Evolutionary conservation across 495 filamentous ascomycete species (phyloP), one percentile per base, ranked within the genome.

Genomic region (Neurospora sp.): DNA sequence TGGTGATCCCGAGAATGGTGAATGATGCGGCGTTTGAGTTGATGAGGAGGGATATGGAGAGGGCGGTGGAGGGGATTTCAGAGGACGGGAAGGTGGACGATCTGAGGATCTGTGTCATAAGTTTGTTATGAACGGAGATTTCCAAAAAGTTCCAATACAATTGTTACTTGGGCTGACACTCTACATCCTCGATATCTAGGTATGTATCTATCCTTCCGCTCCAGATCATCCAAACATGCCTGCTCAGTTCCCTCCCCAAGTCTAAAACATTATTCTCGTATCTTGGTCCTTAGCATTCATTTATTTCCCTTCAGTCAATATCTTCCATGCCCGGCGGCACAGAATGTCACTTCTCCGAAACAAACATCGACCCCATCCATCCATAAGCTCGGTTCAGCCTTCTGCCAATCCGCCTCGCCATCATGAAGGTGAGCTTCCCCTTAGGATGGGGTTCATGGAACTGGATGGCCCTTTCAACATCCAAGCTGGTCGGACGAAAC

Each of bases 401-500:
- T 62, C 75, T 71, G 1, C 77, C 77, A 17, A 72, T 69, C 0
- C 75, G 40, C 21, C 77, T 48, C 9, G 77, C 77, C 24, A 72
- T 54, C 10, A 13, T 34, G 13, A 78, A 77, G 28, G 54, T 34
- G 6, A 66, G 54, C 54, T 66, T 66, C 11, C 48, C 70, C 5
- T 28, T 36, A 2, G 78, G 76, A 39, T 88, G 82, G 24, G 88
- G 88, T 76, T 89, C 85, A 54, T 88, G 84, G 73, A 89, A 86
- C 59, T 84, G 81, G 24, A 89, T 86, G 43, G 76, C 79, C 4
- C 83, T 71, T 71, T 83, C 76, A 5, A 39, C 40, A 69, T 84
- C 82, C 43, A 81, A 74, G 1, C 70, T 75, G n/a, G 74, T 72
- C 9, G 85, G 82, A 54, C 73, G 71, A 73, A 89, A 88, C 66